Evolutionary conservation across 768 basidiomycete genomes (phyloP).

Genomic region (Kondoa malvinella): DNA sequence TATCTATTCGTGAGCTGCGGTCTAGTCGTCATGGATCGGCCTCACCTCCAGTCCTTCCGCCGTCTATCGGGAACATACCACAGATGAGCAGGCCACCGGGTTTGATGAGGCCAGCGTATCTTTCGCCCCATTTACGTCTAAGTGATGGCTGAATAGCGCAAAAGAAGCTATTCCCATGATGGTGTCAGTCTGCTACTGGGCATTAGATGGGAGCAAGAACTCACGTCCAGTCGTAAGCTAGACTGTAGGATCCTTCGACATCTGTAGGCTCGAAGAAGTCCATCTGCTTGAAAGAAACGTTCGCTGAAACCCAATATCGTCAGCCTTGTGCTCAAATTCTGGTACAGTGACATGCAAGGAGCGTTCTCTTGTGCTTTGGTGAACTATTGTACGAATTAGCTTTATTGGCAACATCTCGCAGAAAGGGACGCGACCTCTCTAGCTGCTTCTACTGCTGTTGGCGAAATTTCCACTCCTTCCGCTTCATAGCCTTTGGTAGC

Average conservation of each 20-base stretch:
- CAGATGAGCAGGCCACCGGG: background rate
- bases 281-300: background rate
- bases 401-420: background rate
- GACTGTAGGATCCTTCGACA: background rate
- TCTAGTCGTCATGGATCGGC: background rate
- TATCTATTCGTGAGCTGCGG: background rate
- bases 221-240: background rate
- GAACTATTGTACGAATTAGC: background rate
- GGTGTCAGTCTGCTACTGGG: background rate
- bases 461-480: background rate
- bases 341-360: background rate
- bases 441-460: background rate
- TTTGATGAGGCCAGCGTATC: background rate
- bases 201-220: background rate
- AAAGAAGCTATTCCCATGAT: background rate
- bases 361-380: background rate
- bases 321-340: background rate
- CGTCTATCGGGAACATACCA: background rate
- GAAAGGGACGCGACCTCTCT: background rate
- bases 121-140: background rate
- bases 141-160: background rate
- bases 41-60: background rate
- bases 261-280: background rate
- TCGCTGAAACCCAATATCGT: background rate
- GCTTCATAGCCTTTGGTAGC: background rate